Evolutionary conservation across 805 yeast genomes (phyloP).

Genomic region (Candida odintsovae): DNA sequence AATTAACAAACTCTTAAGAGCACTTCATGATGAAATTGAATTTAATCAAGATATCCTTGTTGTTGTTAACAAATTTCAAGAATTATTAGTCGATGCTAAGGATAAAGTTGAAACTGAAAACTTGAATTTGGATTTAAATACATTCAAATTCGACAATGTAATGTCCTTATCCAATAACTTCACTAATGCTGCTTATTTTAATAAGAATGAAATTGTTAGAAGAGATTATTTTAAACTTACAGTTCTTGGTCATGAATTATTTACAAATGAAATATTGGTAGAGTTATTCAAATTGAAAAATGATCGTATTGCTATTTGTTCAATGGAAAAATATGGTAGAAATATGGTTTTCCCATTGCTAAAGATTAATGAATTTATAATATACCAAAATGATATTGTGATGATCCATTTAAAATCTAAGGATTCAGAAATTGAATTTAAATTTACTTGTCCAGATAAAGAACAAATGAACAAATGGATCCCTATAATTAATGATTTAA

Average conservation of each 20-base stretch:
- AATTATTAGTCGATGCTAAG: constrained; percentile 10
- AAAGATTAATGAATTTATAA: constrained; percentile 11
- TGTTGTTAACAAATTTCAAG: neutral
- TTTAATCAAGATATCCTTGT: neutral
- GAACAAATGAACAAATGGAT: constrained; percentile 22
- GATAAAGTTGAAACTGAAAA: constrained; percentile 19
- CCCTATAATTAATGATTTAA: constrained; percentile 3
- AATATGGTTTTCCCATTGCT: constrained; percentile 19
- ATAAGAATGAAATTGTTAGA: constrained; percentile 11
- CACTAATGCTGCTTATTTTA: constrained; percentile 13
- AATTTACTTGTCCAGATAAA: constrained; percentile 18
- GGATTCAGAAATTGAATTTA: constrained; percentile 7
- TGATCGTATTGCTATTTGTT: constrained; percentile 18
- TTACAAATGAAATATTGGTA: constrained; percentile 6
- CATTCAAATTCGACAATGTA: constrained; percentile 15
- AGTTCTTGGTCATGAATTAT: constrained; percentile 8
- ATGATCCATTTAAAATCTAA: constrained; percentile 1
- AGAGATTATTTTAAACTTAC: constrained; percentile 23
- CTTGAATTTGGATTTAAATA: constrained; percentile 13
- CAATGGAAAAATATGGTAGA: constrained; percentile 19
- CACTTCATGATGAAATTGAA: neutral
- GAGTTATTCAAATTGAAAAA: constrained; percentile 17
- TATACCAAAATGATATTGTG: constrained; percentile 10
- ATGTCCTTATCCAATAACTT: constrained; percentile 7
- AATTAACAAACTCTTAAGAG: neutral